Percentiles rank a stretch among this genome's conserved stretches.
These are phyloP conservation scores for Solanum microdontum DNA, from an alignment of 257 asterid genomes.

Conservation along the genomic window DNA sequence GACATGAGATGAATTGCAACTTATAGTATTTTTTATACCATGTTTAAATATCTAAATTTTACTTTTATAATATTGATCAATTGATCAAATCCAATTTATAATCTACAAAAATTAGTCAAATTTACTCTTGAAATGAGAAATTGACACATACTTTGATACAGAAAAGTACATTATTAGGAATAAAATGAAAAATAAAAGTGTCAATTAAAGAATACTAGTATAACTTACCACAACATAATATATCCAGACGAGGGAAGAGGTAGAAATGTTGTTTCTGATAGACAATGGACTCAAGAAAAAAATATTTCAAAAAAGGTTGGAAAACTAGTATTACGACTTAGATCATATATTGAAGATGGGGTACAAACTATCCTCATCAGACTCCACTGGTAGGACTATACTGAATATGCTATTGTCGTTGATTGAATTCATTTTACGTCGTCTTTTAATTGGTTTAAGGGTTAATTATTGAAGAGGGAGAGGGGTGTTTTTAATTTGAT, in stretches of 20 bases:
- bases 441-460: constrained; percentile 20
- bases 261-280: neutral
- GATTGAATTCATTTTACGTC: constrained; percentile 6
- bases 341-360: neutral
- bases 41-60: neutral
- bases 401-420: neutral
- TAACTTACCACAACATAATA: neutral
- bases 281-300: neutral
- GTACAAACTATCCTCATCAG: neutral
- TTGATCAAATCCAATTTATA: neutral
- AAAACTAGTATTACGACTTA: neutral
- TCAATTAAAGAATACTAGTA: neutral
- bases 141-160: neutral
- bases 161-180: rapidly evolving
- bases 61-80: neutral
- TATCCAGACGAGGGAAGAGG: no score
- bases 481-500: neutral
- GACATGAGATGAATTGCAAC: neutral
- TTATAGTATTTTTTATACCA: neutral
- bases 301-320: neutral
- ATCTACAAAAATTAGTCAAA: neutral
- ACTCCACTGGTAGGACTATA: rapidly evolving
- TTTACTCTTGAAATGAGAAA: neutral
- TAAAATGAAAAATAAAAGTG: neutral
- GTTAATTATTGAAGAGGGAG: constrained; percentile 33